Base-by-base conservation (phyloP, 2,329 filamentous ascomycete species). In the Arachnomyces sp. region DNA sequence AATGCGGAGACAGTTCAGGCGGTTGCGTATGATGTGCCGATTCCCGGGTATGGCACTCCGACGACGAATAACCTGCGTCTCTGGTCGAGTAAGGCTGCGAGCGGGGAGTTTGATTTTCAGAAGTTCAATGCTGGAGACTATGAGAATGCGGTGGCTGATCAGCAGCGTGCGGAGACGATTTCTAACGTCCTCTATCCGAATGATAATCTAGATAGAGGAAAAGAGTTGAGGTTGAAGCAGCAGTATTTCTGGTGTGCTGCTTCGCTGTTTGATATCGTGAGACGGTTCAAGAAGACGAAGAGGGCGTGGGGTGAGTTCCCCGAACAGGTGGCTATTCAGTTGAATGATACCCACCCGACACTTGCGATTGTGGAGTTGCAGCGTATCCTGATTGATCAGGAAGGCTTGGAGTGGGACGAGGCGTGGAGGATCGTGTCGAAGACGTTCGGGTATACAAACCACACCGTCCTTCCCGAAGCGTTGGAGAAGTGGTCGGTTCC, bases 201-300 rank as follows among this genome's bases (percentile, higher is more conserved):
- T 57, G 90, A 96, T 66, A 96, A 95, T 65, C 77, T 98, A 33
- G 90, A 96, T 51, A 79, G 88, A 50, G 92, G 92, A 47, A 98
- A 98, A 67, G 92, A 98, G 71, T 79, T 98, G 48, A 86, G 92
- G 39, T 68, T 98, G 64, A 98, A 98, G 77, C 92, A 98, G 65
- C 92, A 98, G 65, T 98, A 98, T 74, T 98, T 98, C 71, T 98
- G 92, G 92, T 94, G 95, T 57, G 89, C 92, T 38, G 92, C 92
- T 12, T 98, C 92, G 12, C 75, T 98, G 3, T 87, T 87, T 59
- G 92, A 98, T 56, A 98, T 98, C 59, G 84, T 98, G 44, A 85
- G 92, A 43, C 82, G 92, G 44, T 98, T 96, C 80, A 98, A 96
- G 75, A 98, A 96, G 77, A 81, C 87, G 13, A 88, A 86, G 71